Evolutionary conservation across 2,329 filamentous ascomycete genomes (phyloP).

Genomic region (Acrocalymma vagum): DNA sequence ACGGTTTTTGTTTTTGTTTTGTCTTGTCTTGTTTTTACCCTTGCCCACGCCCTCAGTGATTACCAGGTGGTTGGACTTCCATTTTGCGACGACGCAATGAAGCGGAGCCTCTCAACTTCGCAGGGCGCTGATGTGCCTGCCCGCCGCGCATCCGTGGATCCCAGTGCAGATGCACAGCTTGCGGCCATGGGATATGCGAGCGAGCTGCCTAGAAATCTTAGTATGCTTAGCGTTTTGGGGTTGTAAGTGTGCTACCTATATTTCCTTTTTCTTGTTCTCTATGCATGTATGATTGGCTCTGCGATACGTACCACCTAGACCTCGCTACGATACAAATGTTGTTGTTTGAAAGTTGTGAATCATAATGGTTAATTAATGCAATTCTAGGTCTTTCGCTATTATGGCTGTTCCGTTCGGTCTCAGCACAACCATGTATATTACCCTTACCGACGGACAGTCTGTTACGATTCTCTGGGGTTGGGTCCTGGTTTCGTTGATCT

Average conservation of each 20-base stretch:
- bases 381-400: constrained; percentile 71
- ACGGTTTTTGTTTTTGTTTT: no score
- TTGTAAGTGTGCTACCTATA: constrained; percentile 49
- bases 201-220: constrained; percentile 71
- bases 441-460: constrained; percentile 71
- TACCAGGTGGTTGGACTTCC: no score
- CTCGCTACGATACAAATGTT: neutral
- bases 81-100: no score
- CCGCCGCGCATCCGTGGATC: constrained; percentile 42
- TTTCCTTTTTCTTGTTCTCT: neutral
- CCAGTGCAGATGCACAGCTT: constrained; percentile 66
- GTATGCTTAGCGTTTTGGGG: constrained; percentile 75
- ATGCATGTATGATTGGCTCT: no score
- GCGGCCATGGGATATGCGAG: constrained; percentile 73
- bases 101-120: no score
- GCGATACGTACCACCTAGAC: no score
- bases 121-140: no score
- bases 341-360: neutral
- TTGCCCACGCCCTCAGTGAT: no score
- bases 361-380: constrained; percentile 9
- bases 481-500: constrained; percentile 72
- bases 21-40: no score
- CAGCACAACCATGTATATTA: constrained; percentile 73
- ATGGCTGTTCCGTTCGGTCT: constrained; percentile 77
- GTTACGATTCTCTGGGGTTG: constrained; percentile 77